phyloP scores from a whole-genome alignment of 306 rosid species.

The Vigna angularis region DNA sequence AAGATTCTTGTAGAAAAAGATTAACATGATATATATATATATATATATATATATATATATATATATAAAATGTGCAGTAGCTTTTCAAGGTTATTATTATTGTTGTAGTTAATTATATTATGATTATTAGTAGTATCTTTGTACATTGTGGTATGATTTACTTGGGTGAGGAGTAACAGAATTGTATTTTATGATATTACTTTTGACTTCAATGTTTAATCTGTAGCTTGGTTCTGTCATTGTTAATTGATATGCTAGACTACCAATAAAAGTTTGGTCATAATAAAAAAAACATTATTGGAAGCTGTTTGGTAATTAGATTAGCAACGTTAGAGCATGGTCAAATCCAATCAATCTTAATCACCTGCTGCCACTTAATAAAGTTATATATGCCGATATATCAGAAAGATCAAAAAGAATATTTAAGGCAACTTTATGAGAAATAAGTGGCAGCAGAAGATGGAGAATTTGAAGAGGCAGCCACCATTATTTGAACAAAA shows the following conservation, averaged over 20 bases:
- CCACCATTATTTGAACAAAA: constrained; percentile 38
- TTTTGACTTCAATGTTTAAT: background rate
- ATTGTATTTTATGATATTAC: too few relatives aligned
- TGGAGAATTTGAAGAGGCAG: constrained; percentile 38
- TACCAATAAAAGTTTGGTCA: background rate
- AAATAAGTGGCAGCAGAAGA: constrained; percentile 44
- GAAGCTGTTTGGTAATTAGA: background rate
- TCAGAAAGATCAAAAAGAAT: constrained; percentile 40
- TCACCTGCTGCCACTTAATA: constrained; percentile 37
- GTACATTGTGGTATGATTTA: background rate
- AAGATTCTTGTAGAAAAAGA: background rate
- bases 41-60: too few relatives aligned
- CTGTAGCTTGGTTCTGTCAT: background rate
- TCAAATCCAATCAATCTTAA: constrained; percentile 37
- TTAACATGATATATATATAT: too few relatives aligned
- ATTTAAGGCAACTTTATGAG: constrained; percentile 43
- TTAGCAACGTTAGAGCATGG: background rate
- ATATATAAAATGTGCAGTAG: too few relatives aligned
- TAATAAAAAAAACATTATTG: too few relatives aligned
- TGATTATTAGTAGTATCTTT: too few relatives aligned
- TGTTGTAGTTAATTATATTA: too few relatives aligned
- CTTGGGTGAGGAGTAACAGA: background rate
- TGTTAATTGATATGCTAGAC: background rate
- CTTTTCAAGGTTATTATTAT: too few relatives aligned
- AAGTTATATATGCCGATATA: constrained; percentile 34